A percentile compares a stretch with the other conserved stretches of the same genome.
Evolutionary conservation across 768 basidiomycete genomes (phyloP).

Genomic region (Polyporus arcularius): DNA sequence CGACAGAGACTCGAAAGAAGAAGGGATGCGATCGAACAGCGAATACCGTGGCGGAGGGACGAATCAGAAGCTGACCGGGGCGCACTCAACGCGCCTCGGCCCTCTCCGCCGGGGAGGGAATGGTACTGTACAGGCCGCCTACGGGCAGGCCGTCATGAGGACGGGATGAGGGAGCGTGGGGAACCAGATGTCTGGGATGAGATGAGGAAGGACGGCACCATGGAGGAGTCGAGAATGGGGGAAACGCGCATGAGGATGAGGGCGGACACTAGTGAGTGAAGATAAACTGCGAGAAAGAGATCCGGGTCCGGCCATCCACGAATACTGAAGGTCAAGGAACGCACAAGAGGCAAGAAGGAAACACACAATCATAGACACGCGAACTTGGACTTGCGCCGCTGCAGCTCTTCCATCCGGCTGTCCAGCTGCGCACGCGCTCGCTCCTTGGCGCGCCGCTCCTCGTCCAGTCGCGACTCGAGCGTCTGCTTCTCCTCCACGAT

Average conservation of each 20-base stretch:
- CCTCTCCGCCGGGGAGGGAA: slow-evolving; percentile 18
- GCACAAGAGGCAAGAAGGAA: not conserved
- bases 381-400: slow-evolving; percentile 88
- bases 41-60: slow-evolving; percentile 8
- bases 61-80: slow-evolving; percentile 5
- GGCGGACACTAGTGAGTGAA: slow-evolving; percentile 4
- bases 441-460: slow-evolving; percentile 88
- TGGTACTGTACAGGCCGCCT: not conserved
- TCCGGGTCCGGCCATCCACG: slow-evolving; percentile 5
- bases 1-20: not conserved
- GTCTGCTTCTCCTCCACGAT: slow-evolving; percentile 89
- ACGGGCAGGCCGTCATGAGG: not conserved
- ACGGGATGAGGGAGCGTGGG: not conserved
- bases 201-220: not conserved
- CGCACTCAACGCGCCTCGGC: slow-evolving; percentile 2
- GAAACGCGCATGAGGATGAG: slow-evolving; percentile 2
- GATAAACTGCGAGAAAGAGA: not conserved
- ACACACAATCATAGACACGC: slow-evolving; percentile 65
- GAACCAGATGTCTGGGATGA: not conserved
- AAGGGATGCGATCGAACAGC: not conserved
- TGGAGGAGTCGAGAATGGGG: not conserved
- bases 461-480: slow-evolving; percentile 78
- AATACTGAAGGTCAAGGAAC: not conserved
- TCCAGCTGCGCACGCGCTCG: slow-evolving; percentile 86
- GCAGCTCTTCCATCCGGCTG: slow-evolving; percentile 82